These are phyloP conservation scores for Sphagnum fallax DNA, from an alignment of 228 moss, liverwort and hornwort species.

Conservation along the genomic window DNA sequence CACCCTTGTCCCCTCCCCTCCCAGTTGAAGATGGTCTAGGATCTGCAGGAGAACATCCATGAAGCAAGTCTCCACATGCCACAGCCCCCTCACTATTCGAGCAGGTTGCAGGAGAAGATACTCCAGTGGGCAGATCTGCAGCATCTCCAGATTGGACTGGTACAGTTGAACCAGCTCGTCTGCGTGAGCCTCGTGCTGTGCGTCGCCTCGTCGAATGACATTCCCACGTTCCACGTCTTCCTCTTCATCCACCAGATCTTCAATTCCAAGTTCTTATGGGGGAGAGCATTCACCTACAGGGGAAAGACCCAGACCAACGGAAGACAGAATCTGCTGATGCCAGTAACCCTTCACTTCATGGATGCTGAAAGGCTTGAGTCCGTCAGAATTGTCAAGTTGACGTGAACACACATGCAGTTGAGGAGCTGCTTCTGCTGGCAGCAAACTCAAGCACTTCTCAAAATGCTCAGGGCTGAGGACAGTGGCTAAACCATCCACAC, in stretches of 20 bases:
- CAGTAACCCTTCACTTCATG: slow-evolving; percentile 71
- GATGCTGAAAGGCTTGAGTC: slow-evolving; percentile 61
- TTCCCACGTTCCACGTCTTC: slow-evolving; percentile 58
- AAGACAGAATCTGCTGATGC: slow-evolving; percentile 52
- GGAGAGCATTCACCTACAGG: slow-evolving; percentile 26
- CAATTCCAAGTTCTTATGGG: slow-evolving; percentile 54
- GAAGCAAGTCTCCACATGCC: slow-evolving; percentile 20
- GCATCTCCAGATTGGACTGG: slow-evolving; percentile 35
- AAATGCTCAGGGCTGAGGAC: slow-evolving; percentile 67
- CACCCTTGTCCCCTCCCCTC: slow-evolving; percentile 41
- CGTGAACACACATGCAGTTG: slow-evolving; percentile 64
- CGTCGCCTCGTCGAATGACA: slow-evolving; percentile 68
- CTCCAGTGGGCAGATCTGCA: slow-evolving; percentile 39
- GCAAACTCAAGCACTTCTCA: slow-evolving; percentile 29
- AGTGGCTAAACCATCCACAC: slow-evolving; percentile 84
- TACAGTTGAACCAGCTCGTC: slow-evolving; percentile 51
- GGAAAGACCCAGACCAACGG: slow-evolving; percentile 26
- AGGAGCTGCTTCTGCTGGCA: slow-evolving; percentile 24
- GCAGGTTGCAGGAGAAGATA: slow-evolving; percentile 35
- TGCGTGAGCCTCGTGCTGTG: slow-evolving; percentile 68
- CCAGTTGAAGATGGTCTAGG: slow-evolving; percentile 33
- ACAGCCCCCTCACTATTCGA: slow-evolving; percentile 41
- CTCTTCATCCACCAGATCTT: slow-evolving; percentile 70
- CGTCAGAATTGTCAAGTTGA: slow-evolving; percentile 67
- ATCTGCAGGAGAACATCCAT: slow-evolving; percentile 32